Conservation (phyloP, 1,139 yeast genomes). For the Candida smagusa region DNA sequence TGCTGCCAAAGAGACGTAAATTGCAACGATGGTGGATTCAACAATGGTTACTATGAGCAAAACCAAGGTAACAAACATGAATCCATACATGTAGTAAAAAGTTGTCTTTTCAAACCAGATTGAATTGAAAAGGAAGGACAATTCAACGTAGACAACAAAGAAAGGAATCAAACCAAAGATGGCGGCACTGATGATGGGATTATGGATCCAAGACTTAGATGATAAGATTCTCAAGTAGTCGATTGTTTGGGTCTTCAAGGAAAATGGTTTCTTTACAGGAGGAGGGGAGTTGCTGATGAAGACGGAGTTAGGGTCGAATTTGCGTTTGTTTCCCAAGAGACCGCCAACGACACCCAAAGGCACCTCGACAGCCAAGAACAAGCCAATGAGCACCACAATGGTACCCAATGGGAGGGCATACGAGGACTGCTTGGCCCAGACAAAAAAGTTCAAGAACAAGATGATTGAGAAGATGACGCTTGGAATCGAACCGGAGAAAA, state of each 20-base stretch:
- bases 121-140: conserved; percentile 70
- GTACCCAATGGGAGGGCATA: conserved; percentile 58
- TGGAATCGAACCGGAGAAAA: conserved; percentile 65
- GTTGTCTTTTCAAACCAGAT: conserved; percentile 80
- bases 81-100: conserved; percentile 78
- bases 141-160: conserved; percentile 76
- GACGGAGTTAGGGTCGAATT: conserved; percentile 21
- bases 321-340: conserved; percentile 45
- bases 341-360: conserved; percentile 81
- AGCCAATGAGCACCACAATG: conserved; percentile 12
- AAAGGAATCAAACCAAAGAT: conserved; percentile 73
- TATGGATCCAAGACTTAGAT: conserved; percentile 15
- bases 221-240: conserved; percentile 4
- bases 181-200: conserved; percentile 23
- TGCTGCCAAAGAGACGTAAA: conserved; percentile 57
- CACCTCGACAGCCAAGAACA: conserved; percentile 60
- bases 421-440: conserved; percentile 77
- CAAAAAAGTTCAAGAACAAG: conserved; percentile 59
- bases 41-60: conserved; percentile 60
- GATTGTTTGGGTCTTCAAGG: conserved; percentile 5
- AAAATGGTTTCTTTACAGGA: conserved; percentile 1
- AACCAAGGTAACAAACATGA: conserved; percentile 59
- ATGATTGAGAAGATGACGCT: conserved; percentile 51
- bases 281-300: conserved; percentile 5
- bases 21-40: conserved; percentile 72